Evolutionary conservation across 2,329 filamentous ascomycete species (phyloP).

Genomic region (Nothophaeocryptopus gaeumannii): DNA sequence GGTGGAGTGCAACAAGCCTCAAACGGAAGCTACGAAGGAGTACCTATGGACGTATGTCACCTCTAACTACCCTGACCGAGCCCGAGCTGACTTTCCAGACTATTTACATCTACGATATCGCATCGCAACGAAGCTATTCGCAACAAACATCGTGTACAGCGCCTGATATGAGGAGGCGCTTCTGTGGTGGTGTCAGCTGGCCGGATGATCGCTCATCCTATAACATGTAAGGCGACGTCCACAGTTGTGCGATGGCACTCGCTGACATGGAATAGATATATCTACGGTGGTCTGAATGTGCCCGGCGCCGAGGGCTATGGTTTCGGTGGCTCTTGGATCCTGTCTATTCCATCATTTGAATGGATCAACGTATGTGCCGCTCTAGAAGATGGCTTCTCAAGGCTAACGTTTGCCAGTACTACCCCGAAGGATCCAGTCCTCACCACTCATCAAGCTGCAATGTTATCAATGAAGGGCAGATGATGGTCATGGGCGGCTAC

Average conservation of each 20-base stretch:
- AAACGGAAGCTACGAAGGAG: conserved; percentile 39
- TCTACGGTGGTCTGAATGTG: conserved; percentile 56
- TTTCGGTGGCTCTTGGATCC: conserved; percentile 62
- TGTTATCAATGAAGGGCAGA: conserved; percentile 56
- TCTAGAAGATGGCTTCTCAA: conserved; percentile 15
- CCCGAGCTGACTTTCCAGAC: conserved; percentile 36
- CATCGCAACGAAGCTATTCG: conserved; percentile 58
- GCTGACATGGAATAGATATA: conserved; percentile 45
- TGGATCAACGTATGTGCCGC: conserved; percentile 50
- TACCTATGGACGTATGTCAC: not conserved
- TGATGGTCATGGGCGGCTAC: conserved; percentile 62
- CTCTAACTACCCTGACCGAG: not conserved
- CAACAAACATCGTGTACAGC: conserved; percentile 56
- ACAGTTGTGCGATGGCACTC: too few species aligned
- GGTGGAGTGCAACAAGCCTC: conserved; percentile 55
- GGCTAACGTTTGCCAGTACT: conserved; percentile 17
- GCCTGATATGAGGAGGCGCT: conserved; percentile 54
- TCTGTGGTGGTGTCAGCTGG: conserved; percentile 62
- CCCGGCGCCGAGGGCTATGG: conserved; percentile 43
- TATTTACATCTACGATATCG: conserved; percentile 61
- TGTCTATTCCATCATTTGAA: conserved; percentile 61
- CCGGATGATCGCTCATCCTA: conserved; percentile 60
- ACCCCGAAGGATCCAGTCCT: conserved; percentile 43
- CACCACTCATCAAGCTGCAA: conserved; percentile 60
- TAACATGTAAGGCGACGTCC: conserved; percentile 53